Evolutionary conservation across 2,329 filamentous ascomycete genomes (phyloP), one percentile per base, ranked within the genome.

Genomic region (Pestalotiopsis sp.): DNA sequence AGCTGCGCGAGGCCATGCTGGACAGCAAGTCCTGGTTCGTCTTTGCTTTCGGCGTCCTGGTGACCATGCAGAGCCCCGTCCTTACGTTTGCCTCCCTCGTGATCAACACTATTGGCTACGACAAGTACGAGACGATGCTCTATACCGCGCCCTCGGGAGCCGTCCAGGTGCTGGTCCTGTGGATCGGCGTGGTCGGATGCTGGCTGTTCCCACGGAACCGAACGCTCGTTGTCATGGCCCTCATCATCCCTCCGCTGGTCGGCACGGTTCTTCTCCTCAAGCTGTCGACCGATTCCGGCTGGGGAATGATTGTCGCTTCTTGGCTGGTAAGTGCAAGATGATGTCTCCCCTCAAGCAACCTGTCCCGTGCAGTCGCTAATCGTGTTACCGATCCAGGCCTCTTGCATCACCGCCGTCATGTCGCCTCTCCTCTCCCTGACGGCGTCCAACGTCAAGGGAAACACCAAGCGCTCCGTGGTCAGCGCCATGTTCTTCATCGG

Each of bases 401-500:
- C 81, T 1, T 81, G 80, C 65, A 83, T 84, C 67, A 81, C 81
- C 9, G 76, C 79, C 35, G 73, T 77, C 39, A 80, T 79, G 79
- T 80, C 78, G 3, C 79, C 83, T 24, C 76, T 83, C 1, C 76
- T 84, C 9, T 81, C 77, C 1, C 77, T 85, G 1, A 78, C 76
- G 1, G 82, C 83, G 0, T 85, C 83, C 3, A 86, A 86, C 66
- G 79, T 85, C 30, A 83, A 84, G 64, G 83, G 84, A 0, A 86
- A 86, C 71, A 86, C 84, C 1, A 86, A 86, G 71, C 80, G 81
- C 3, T 76, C 82, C 9, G 75, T 82, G 3, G 80, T 83, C 35
- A 84, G 81, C 64, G 78, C 80, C 4, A 78, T 84, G 72, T 85
- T 84, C 73, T 86, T 85, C 73, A 82, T 85, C 30, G 82, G 81